Conservation (phyloP, 768 basidiomycete species). For the Termitomyces titanicus region DNA sequence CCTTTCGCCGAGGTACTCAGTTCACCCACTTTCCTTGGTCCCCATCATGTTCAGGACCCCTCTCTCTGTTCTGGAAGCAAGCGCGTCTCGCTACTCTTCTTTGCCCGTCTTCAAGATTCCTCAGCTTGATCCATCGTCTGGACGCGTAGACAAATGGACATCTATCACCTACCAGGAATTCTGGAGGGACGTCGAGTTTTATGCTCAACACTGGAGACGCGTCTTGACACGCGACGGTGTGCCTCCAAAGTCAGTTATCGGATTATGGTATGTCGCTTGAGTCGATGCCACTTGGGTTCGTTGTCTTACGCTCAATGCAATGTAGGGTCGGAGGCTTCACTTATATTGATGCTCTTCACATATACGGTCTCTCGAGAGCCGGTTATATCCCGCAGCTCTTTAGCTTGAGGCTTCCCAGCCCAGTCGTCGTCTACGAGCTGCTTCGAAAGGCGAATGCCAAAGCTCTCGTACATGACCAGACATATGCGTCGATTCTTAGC, state of each 20-base stretch:
- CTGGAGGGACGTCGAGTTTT: conserved; percentile 48
- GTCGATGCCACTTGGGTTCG: background rate
- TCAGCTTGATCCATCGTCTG: conserved; percentile 27
- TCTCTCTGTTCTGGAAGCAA: conserved; percentile 49
- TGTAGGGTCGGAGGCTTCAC: conserved; percentile 59
- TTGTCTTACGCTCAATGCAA: conserved; percentile 3
- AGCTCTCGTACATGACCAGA: conserved; percentile 53
- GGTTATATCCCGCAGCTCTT: conserved; percentile 68
- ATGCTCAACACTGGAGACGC: conserved; percentile 53
- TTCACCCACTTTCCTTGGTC: conserved; percentile 6
- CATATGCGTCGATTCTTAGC: conserved; percentile 33
- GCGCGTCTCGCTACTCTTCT: conserved; percentile 40
- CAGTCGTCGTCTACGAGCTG: conserved; percentile 59
- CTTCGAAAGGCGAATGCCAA: conserved; percentile 49
- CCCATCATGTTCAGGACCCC: conserved; percentile 37
- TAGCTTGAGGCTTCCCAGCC: conserved; percentile 54
- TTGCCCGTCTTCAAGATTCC: conserved; percentile 52
- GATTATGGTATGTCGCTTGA: conserved; percentile 49
- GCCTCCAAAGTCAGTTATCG: conserved; percentile 48
- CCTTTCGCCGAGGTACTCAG: background rate
- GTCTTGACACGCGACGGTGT: conserved; percentile 38
- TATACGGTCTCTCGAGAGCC: conserved; percentile 63
- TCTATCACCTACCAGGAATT: conserved; percentile 38
- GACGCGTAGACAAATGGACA: conserved; percentile 18
- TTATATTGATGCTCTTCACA: conserved; percentile 58